Evolutionary conservation across 2,329 filamentous ascomycete species (phyloP).

Genomic region (Trichoderma sp.): DNA sequence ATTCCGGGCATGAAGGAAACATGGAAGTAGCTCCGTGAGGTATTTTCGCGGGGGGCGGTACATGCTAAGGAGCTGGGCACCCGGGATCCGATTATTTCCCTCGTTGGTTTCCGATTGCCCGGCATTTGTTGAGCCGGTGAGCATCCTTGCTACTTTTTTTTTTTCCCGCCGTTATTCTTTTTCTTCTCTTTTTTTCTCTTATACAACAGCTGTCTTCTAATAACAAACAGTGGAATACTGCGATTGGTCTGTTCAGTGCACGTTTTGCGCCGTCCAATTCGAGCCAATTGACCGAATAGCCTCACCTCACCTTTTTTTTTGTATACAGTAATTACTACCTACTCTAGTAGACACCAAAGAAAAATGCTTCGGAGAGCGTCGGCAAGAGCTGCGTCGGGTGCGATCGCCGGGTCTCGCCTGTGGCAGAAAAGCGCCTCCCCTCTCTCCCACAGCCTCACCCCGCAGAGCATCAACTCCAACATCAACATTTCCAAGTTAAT

Average conservation of each 20-base stretch:
- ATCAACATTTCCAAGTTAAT: neutral
- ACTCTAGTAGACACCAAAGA: neutral
- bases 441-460: neutral
- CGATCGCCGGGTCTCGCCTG: conserved; percentile 8
- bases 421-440: conserved; percentile 1
- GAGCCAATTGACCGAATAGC: neutral
- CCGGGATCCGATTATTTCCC: neutral
- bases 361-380: conserved; percentile 18
- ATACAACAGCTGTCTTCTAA: neutral
- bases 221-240: neutral
- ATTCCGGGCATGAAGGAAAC: neutral
- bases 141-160: neutral
- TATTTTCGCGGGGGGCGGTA: neutral
- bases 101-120: neutral
- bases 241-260: neutral
- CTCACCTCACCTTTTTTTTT: neutral
- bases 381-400: conserved; percentile 13
- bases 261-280: neutral
- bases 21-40: neutral
- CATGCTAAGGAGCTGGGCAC: neutral
- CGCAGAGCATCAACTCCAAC: neutral
- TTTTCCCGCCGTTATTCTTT: neutral
- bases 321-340: neutral
- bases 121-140: neutral
- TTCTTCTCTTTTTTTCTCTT: neutral